These are phyloP conservation scores for Talaromyces atroroseus DNA, from an alignment of 2,329 filamentous ascomycete genomes.

Conservation along the genomic window DNA sequence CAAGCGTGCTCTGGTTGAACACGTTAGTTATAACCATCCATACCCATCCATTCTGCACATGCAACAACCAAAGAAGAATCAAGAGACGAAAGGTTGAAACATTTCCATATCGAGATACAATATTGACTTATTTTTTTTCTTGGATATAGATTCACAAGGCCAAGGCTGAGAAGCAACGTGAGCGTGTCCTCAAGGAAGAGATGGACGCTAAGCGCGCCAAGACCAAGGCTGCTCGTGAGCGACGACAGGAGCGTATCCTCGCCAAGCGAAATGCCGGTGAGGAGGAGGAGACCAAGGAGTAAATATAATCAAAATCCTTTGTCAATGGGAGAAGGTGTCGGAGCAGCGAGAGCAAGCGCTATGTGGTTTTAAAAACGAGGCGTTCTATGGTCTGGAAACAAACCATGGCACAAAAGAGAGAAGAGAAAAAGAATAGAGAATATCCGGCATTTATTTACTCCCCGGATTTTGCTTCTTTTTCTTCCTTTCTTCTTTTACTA, in stretches of 20 bases:
- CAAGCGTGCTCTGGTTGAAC: slow-evolving; percentile 99
- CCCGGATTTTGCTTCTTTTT: neutral
- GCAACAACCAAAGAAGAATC: neutral
- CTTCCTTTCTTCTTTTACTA: neutral
- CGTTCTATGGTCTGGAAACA: neutral
- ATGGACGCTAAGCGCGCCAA: slow-evolving; percentile 99
- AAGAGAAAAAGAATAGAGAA: neutral
- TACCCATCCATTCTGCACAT: neutral
- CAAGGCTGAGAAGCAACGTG: slow-evolving; percentile 98
- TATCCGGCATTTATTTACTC: neutral
- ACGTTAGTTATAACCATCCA: slow-evolving; percentile 63
- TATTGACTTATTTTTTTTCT: slow-evolving; percentile 17
- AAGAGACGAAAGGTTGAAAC: neutral
- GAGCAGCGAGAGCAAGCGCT: neutral
- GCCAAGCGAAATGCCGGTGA: slow-evolving; percentile 89
- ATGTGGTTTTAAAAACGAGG: neutral
- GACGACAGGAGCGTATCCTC: slow-evolving; percentile 85
- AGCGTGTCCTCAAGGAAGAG: slow-evolving; percentile 95
- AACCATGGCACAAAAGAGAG: neutral
- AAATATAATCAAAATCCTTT: slow-evolving; percentile 20
- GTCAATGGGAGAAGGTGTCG: neutral
- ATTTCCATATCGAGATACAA: neutral
- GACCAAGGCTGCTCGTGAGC: slow-evolving; percentile 99
- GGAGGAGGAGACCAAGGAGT: slow-evolving; percentile 44
- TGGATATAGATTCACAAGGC: slow-evolving; percentile 92